phyloP scores from a whole-genome alignment of 768 basidiomycete genomes.

The Macrolepiota albuminosa region DNA sequence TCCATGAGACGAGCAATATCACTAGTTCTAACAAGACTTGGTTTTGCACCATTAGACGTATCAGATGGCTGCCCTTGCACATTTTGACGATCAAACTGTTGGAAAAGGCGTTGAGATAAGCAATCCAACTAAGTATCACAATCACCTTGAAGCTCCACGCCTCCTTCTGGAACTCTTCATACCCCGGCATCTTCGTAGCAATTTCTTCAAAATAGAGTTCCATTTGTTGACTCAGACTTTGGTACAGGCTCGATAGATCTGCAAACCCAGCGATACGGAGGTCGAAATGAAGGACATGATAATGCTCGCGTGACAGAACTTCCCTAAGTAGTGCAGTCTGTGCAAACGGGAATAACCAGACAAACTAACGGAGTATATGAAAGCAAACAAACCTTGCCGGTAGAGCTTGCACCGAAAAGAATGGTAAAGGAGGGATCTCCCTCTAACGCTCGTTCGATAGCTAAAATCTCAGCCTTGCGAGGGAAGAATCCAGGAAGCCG shows the following conservation, averaged over 20 bases:
- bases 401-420: conserved; percentile 75
- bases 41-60: conserved; percentile 35
- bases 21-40: conserved; percentile 58
- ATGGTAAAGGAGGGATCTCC: conserved; percentile 77
- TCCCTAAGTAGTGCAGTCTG: conserved; percentile 78
- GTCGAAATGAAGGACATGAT: conserved; percentile 82
- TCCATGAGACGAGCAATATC: conserved; percentile 84
- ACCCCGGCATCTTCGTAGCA: conserved; percentile 52
- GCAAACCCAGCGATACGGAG: conserved; percentile 82
- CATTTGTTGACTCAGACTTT: conserved; percentile 75
- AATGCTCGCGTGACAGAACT: conserved; percentile 61
- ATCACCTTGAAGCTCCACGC: conserved; percentile 75
- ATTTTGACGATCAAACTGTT: conserved; percentile 69
- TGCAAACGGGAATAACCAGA: not conserved
- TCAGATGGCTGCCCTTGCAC: conserved; percentile 61
- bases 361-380: not conserved
- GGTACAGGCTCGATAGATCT: conserved; percentile 73
- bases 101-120: conserved; percentile 6
- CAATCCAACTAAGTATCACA: not conserved
- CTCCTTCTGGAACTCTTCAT: conserved; percentile 69
- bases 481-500: conserved; percentile 71
- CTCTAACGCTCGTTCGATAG: conserved; percentile 60
- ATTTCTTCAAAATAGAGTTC: conserved; percentile 74
- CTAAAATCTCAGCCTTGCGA: conserved; percentile 59
- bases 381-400: conserved; percentile 58